These are phyloP conservation scores for Rhizopus sp. DNA, from an alignment of 371 early-diverging fungal genomes.

Conservation along the genomic window DNA sequence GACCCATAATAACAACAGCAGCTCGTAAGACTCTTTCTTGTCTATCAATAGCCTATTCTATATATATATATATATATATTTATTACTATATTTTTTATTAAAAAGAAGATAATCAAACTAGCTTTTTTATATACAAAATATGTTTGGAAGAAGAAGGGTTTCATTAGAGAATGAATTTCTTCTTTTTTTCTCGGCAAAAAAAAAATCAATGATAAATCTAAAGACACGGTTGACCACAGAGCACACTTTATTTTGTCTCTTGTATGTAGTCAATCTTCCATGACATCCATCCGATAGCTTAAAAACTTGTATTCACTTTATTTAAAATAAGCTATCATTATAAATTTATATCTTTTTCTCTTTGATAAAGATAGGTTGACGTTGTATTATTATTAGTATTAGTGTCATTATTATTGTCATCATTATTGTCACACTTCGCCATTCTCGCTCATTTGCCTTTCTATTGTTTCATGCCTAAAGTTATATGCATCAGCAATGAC, in stretches of 20 bases:
- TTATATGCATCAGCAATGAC: conserved; percentile 36
- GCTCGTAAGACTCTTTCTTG: neutral
- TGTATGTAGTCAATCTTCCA: too few species aligned
- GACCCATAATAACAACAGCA: conserved; percentile 1
- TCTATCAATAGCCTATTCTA: too few species aligned
- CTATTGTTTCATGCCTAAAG: conserved; percentile 32
- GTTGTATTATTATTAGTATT: too few species aligned
- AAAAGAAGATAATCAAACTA: neutral
- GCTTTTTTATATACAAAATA: conserved; percentile 9
- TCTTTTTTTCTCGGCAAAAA: neutral
- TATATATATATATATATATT: too few species aligned
- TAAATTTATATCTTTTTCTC: conserved; percentile 1
- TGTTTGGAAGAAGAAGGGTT: too few species aligned
- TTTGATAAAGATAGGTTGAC: neutral
- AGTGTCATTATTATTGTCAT: too few species aligned
- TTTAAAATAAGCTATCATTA: neutral
- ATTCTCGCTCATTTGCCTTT: conserved; percentile 34
- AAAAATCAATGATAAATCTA: neutral
- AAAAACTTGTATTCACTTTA: too few species aligned
- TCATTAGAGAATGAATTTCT: neutral
- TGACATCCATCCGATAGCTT: too few species aligned
- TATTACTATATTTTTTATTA: too few species aligned
- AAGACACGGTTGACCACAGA: too few species aligned
- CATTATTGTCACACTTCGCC: conserved; percentile 21
- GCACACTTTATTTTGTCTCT: too few species aligned